phyloP scores from a whole-genome alignment of 2,329 filamentous ascomycete genomes.

The Pezicula neosporulosa region DNA sequence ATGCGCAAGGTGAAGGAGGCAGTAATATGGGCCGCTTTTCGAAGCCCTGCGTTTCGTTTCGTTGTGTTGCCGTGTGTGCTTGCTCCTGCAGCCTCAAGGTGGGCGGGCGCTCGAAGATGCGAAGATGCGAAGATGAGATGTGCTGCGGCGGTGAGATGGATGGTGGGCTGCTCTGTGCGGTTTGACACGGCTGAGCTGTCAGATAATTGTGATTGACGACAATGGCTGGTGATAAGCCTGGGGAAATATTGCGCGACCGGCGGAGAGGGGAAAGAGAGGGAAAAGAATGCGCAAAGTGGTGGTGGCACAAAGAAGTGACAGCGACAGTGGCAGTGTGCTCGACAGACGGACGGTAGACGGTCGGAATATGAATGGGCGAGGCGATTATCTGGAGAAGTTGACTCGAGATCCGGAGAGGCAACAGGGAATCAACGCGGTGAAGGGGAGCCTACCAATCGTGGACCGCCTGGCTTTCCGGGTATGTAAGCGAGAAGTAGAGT shows the following conservation, averaged over 20 bases:
- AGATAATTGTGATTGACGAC: not conserved
- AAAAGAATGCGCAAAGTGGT: not conserved
- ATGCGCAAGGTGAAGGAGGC: not conserved
- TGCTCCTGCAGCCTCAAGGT: not conserved
- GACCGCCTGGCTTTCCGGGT: too few relatives aligned
- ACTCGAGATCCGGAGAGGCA: not conserved
- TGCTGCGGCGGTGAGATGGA: not conserved
- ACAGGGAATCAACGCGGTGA: not conserved
- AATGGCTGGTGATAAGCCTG: not conserved
- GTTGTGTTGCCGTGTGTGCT: not conserved
- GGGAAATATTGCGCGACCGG: not conserved
- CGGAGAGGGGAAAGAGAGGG: not conserved
- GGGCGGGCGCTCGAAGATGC: not conserved
- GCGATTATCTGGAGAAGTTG: too few relatives aligned
- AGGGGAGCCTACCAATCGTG: too few relatives aligned
- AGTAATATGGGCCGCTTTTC: not conserved
- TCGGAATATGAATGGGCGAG: not conserved
- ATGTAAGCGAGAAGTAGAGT: too few relatives aligned
- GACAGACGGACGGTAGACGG: not conserved
- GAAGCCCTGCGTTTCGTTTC: not conserved
- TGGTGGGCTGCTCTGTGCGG: not conserved
- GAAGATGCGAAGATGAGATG: not conserved
- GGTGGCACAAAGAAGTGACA: not conserved
- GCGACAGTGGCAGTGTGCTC: not conserved
- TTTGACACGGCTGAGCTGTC: not conserved